Percentiles rank a stretch among this genome's conserved stretches.
These are phyloP conservation scores for Solanum tarapatanum DNA, from an alignment of 257 asterid species.

Conservation along the genomic window DNA sequence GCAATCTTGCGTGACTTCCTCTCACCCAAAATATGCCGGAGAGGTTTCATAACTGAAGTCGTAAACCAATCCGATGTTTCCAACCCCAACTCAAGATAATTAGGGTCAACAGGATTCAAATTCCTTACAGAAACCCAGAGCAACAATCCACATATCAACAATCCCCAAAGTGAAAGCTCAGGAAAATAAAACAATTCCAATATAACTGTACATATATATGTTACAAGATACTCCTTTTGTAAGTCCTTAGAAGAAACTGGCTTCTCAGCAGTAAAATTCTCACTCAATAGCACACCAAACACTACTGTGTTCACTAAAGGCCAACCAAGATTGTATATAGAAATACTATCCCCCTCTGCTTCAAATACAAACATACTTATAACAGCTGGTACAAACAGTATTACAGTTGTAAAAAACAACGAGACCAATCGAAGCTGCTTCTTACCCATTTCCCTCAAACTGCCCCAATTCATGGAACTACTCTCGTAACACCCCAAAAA, in stretches of 20 bases:
- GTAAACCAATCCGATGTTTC: slow-evolving; percentile 47
- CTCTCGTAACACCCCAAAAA: slow-evolving; percentile 72
- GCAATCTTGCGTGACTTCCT: slow-evolving; percentile 89
- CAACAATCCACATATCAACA: slow-evolving; percentile 69
- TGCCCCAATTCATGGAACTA: slow-evolving; percentile 48
- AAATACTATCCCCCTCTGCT: slow-evolving; percentile 66
- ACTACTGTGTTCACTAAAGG: slow-evolving; percentile 80
- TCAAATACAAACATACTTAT: slow-evolving; percentile 81
- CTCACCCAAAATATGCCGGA: slow-evolving; percentile 80
- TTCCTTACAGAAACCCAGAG: slow-evolving; percentile 69
- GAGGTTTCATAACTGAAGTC: slow-evolving; percentile 56
- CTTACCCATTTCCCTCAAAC: slow-evolving; percentile 51
- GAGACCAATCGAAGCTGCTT: slow-evolving; percentile 59
- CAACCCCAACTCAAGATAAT: slow-evolving; percentile 57
- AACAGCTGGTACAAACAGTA: slow-evolving; percentile 60
- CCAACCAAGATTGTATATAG: slow-evolving; percentile 56
- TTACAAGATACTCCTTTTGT: slow-evolving; percentile 58
- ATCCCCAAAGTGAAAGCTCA: slow-evolving; percentile 84
- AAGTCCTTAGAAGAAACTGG: slow-evolving; percentile 43
- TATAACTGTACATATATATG: slow-evolving; percentile 61
- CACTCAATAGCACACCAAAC: slow-evolving; percentile 90
- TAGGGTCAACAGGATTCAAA: slow-evolving; percentile 31
- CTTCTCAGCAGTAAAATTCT: slow-evolving; percentile 59
- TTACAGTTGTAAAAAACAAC: slow-evolving; percentile 53
- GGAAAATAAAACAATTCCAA: slow-evolving; percentile 72